Base-by-base conservation (phyloP, 164 flowering plant genomes). In the Malania oleifera region DNA sequence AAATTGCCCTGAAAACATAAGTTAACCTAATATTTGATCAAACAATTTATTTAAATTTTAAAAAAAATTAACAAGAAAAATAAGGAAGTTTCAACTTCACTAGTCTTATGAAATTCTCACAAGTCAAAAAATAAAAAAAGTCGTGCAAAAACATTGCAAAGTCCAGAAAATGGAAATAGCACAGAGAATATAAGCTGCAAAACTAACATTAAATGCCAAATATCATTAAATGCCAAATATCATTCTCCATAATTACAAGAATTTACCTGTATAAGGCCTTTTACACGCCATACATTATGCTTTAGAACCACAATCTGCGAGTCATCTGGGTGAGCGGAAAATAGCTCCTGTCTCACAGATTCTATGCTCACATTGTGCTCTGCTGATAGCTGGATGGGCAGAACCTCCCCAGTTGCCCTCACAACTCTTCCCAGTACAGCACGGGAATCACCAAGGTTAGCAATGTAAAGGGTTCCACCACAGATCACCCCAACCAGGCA, bases 271-370 rank as follows among this genome's bases (percentile, higher is more conserved):
- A 86, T 88, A 43, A 86, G 77, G 57, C 96, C 96, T 73, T 88
- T 88, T 6, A 88, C 87, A 29, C 92, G 86, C 96, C 96, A 88
- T 38, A 88, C 96, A 37, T 83, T 85, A 65, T 88, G 92, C 70
- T 84, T 88, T 51, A 85, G 65, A 66, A 88, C 88, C 27, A 88
- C 96, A 50, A 88, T 86, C 1, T 78, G 85, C 0, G 90, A 39
- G 55, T 88, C 92, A 71, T 88, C 92, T 12, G 96, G 92, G 48
- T 86, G 93, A 75, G 79, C 27, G 17, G 93, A 64, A n/a, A 54
- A 70, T 48, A 86, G 64, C 72, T 86, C 93, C 77, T 84, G 86
- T 56, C 89, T 77, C 47, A 86, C 85, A 47, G 87, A 80, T 66
- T 83, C 93, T 18, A 77, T 73, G 40, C 79, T 52, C 3, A 73